Evolutionary conservation across 352 stramenopile species (phyloP), one percentile per base, ranked within the genome.

Genomic region (Phytopythium chamaehyphon): DNA sequence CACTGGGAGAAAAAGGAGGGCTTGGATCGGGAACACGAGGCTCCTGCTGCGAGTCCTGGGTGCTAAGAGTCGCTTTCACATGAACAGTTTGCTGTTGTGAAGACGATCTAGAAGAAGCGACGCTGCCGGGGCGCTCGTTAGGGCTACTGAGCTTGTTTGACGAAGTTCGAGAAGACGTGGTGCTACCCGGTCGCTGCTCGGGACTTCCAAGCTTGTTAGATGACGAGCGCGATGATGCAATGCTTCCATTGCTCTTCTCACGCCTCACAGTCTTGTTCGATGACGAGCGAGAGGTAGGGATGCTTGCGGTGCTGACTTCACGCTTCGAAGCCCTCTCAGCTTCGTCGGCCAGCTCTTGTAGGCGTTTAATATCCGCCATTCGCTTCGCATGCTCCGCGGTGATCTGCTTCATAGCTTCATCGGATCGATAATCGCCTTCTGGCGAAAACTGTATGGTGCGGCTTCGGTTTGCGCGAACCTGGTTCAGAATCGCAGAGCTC

Each of bases 401-500:
- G 21, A 77, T 63, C 24, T 71, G 60, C 19, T 71, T 44, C 46
- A 69, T 69, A 21, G 66, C 61, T 1, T 53, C 47, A 9, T 54
- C 58, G 35, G 64, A 59, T 22, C 64, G 66, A 16, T 56, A 66
- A 22, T 76, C 59, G 14, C 49, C 59, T 42, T 74, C 66, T 24
- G 66, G 58, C 1, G 63, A 60, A 16, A 73, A 67, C 45, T 76
- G 64, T 22, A 76, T 59, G 22, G 72, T 76, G 16, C 56, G 59
- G 23, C 60, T 66, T 18, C 72, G 72, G 23, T 83, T 83, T 23
- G 64, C 66, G 33, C 69, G 69, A 26, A 83, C 53, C 64, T 73
- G 59, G 21, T 64, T 69, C 31, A 80, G 35, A 54, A 80, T 78
- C 23, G 59, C 64, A 3, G 69, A 80, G 21, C 59, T 57, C 40